Base-by-base conservation (phyloP, 768 basidiomycete species). In the Leccinellum rugosiceps region DNA sequence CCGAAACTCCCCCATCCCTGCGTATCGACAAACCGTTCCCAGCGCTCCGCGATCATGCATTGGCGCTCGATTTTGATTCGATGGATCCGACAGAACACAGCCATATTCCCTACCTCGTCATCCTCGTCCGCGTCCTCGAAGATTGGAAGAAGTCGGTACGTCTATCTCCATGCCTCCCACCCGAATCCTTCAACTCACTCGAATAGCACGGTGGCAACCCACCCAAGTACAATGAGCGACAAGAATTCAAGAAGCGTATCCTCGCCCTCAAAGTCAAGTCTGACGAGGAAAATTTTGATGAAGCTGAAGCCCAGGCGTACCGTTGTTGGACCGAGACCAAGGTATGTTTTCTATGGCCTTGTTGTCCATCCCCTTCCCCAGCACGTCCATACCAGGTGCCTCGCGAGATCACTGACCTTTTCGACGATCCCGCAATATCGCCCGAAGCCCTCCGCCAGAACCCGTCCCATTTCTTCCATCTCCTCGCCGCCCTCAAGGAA, bases 221-320 rank as follows among this genome's bases (percentile, higher is more conserved):
- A 11, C 85, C 76, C 47, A 77, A 73, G 73, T 75, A 68, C 32
- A 78, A 77, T 1, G 91, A 97, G 63, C 85, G 88, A 65, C 80
- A 87, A 59, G 84, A 80, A 28, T 96, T 98, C 79, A 94, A 94
- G 67, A 74, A 80, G 32, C 55, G 53, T 3, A 74, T 98, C 45
- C 72, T 77, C n/a, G 75, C 75, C 1, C 82, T 87, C 78, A 85
- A 86, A 65, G 68, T 81, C 56, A 93, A 92, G 65, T 63, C 74
- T 0, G 97, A 99, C 68, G 94, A 98, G 68, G 97, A 99, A 77
- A 99, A 98, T 74, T 94, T 94, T 68, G 96, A 97, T 58, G 96
- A 98, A 72, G 96, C 95, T 2, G 83, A 89, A 65, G 80, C 88
- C 7, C 91, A 97, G 68, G 92, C 90, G 0, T 95, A 91, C 71